phyloP scores from a whole-genome alignment of 148 eudicot genomes.

The Spergularia bocconei region DNA sequence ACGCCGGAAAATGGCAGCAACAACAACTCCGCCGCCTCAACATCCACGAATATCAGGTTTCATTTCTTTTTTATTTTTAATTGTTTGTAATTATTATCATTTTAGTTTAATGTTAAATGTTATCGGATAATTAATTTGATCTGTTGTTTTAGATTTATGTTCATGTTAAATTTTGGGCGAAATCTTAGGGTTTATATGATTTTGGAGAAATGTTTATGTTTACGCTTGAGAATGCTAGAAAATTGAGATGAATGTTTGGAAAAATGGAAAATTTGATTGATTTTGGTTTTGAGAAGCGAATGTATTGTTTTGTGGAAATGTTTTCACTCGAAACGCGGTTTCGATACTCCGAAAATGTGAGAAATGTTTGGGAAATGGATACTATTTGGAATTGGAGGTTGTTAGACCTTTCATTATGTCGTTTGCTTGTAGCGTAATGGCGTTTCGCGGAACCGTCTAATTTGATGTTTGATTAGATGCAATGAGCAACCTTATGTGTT shows the following conservation, averaged over 20 bases:
- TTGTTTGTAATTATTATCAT: not conserved
- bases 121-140: not conserved
- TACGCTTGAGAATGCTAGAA: not conserved
- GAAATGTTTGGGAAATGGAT: too few species aligned
- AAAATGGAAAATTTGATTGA: not conserved
- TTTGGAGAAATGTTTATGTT: not conserved
- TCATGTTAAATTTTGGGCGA: not conserved
- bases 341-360: not conserved
- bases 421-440: not conserved
- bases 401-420: not conserved
- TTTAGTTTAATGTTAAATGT: not conserved
- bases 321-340: not conserved
- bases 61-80: not conserved
- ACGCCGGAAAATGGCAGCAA: constrained; percentile 90
- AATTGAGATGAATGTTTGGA: not conserved
- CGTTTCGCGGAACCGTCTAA: not conserved
- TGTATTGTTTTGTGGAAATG: not conserved
- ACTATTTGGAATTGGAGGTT: not conserved
- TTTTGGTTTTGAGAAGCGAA: not conserved
- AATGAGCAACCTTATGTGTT: not conserved
- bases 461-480: constrained; percentile 1
- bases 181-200: not conserved
- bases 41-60: constrained; percentile 94
- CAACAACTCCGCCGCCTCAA: constrained; percentile 98
- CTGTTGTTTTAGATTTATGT: not conserved